These are phyloP conservation scores for Picea abies DNA, from an alignment of 83 land plant species.

Conservation along the genomic window DNA sequence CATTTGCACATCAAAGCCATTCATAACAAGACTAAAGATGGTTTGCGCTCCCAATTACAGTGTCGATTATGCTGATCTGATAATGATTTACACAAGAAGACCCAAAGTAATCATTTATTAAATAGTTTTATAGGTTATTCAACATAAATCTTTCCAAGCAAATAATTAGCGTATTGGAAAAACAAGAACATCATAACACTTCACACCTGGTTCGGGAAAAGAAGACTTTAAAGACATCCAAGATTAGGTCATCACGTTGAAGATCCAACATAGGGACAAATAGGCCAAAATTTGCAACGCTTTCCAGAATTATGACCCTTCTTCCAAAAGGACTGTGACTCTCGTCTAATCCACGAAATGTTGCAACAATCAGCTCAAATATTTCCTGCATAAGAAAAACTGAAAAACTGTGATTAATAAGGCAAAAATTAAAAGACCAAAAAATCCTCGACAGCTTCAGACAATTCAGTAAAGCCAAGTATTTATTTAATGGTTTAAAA, in stretches of 20 bases:
- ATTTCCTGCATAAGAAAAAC: slow-evolving; percentile 56
- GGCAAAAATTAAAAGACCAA: background rate
- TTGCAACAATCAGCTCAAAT: slow-evolving; percentile 67
- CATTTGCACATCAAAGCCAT: background rate
- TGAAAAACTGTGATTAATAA: background rate
- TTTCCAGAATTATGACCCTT: slow-evolving; percentile 70
- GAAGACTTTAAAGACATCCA: slow-evolving; percentile 62
- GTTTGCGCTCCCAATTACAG: background rate
- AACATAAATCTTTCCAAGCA: too few species aligned
- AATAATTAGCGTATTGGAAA: background rate
- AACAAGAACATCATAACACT: background rate
- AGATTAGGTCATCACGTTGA: slow-evolving; percentile 72
- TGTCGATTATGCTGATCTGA: background rate
- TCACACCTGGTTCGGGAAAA: slow-evolving; percentile 61
- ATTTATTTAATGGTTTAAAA: too few species aligned
- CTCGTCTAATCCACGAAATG: slow-evolving; percentile 63
- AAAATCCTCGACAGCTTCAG: background rate
- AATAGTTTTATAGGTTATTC: too few species aligned
- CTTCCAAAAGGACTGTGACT: slow-evolving; percentile 58
- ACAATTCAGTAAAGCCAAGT: too few species aligned
- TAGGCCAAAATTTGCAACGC: slow-evolving; percentile 70
- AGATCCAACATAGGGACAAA: slow-evolving; percentile 85
- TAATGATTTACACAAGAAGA: background rate
- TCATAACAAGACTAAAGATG: background rate
- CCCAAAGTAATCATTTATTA: too few species aligned